A percentile compares a stretch with the other conserved stretches of the same genome.
Evolutionary conservation across 2,329 filamentous ascomycete genomes (phyloP).

Genomic region (Neofusicoccum umdonicola): DNA sequence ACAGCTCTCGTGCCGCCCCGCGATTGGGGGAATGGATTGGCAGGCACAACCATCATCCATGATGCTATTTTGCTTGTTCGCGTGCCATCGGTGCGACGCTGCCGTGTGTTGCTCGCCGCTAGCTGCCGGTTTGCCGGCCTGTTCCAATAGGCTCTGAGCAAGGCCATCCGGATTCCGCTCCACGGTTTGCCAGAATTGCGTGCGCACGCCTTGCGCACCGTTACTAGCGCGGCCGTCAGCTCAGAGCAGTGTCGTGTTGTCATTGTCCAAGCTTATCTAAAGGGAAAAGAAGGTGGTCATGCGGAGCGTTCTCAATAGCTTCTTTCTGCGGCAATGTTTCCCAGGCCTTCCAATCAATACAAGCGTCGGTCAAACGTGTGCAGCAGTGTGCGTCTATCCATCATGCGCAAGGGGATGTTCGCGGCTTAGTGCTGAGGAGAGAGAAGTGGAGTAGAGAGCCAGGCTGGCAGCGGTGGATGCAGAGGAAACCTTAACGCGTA

Average conservation of each 20-base stretch:
- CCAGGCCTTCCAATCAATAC: conserved; percentile 3
- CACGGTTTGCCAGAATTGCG: background rate
- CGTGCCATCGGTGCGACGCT: conserved; percentile 8
- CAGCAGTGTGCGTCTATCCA: conserved; percentile 7
- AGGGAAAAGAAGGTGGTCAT: conserved; percentile 6
- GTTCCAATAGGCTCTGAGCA: conserved; percentile 12
- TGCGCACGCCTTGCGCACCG: conserved; percentile 1
- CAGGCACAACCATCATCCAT: background rate
- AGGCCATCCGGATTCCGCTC: background rate
- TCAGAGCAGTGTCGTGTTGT: conserved; percentile 5
- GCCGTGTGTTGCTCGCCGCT: conserved; percentile 3
- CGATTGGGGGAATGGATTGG: background rate
- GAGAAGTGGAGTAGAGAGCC: conserved; percentile 8
- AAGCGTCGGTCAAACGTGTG: conserved; percentile 2
- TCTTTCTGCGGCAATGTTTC: background rate
- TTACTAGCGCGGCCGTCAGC: conserved; percentile 14
- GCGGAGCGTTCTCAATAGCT: conserved; percentile 6
- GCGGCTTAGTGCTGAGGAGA: conserved; percentile 14
- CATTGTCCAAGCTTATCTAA: conserved; percentile 8
- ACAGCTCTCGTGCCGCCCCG: background rate
- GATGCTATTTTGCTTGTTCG: conserved; percentile 4
- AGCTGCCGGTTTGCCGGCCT: conserved; percentile 10
- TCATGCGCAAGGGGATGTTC: conserved; percentile 7
- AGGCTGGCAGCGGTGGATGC: background rate
- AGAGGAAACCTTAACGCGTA: background rate